phyloP scores from a whole-genome alignment of 1,139 yeast genomes.

The Yamadazyma friedrichii region DNA sequence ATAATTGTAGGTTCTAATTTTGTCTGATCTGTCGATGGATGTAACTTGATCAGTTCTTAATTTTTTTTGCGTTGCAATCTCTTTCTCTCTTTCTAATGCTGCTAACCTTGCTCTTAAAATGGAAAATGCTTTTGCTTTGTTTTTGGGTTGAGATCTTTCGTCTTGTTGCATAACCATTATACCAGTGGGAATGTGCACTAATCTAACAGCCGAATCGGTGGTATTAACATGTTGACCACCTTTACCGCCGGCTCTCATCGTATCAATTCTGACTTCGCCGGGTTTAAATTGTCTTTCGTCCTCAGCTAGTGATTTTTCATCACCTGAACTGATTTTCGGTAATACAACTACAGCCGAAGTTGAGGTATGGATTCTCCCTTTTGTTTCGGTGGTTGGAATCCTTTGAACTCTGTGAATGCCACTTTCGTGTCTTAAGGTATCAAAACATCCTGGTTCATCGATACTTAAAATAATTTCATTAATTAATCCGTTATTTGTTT shows the following conservation, averaged over 20 bases:
- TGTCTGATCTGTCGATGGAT: constrained; percentile 87
- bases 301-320: constrained; percentile 50
- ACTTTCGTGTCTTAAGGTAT: constrained; percentile 74
- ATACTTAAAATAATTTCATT: constrained; percentile 76
- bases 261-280: constrained; percentile 87
- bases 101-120: constrained; percentile 82
- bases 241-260: constrained; percentile 95
- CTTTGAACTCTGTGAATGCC: constrained; percentile 97
- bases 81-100: constrained; percentile 68
- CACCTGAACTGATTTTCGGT: constrained; percentile 71
- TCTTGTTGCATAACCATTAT: constrained; percentile 89
- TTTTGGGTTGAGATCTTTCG: constrained; percentile 91
- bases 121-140: constrained; percentile 91
- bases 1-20: constrained; percentile 88
- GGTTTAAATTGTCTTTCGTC: constrained; percentile 79
- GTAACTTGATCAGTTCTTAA: constrained; percentile 82
- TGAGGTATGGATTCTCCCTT: constrained; percentile 93
- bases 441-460: constrained; percentile 76
- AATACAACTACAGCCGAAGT: constrained; percentile 94
- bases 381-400: constrained; percentile 88
- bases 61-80: constrained; percentile 61
- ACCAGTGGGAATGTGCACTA: constrained; percentile 92
- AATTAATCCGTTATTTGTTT: constrained; percentile 59
- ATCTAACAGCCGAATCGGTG: constrained; percentile 93
- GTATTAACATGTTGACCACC: constrained; percentile 99